phyloP scores from a whole-genome alignment of 306 rosid genomes.

The Prunus campanulata region DNA sequence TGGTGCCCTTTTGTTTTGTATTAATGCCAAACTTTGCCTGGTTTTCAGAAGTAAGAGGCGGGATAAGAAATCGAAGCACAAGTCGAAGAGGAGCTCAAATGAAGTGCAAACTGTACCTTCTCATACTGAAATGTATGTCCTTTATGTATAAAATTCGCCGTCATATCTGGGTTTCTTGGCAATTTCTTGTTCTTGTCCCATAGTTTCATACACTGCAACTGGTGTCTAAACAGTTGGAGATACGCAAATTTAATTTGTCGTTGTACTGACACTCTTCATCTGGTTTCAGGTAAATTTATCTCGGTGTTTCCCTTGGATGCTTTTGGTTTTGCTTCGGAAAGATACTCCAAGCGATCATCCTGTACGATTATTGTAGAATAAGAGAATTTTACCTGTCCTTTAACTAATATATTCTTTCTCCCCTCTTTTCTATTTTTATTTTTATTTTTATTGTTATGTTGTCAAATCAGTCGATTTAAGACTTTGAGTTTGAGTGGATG shows the following conservation, averaged over 20 bases:
- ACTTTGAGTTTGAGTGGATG: not conserved
- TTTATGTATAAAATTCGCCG: not conserved
- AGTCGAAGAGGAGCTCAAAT: slow-evolving; percentile 64
- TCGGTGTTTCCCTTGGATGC: not conserved
- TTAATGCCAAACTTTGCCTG: slow-evolving; percentile 10
- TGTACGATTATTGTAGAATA: not conserved
- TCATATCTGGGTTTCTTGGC: not conserved
- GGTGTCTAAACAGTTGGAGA: not conserved
- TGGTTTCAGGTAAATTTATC: slow-evolving; percentile 1
- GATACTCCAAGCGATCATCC: not conserved
- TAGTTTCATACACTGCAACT: not conserved
- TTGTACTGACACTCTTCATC: not conserved
- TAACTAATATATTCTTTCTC: not conserved
- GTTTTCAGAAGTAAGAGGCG: slow-evolving; percentile 71
- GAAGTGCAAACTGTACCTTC: slow-evolving; percentile 39
- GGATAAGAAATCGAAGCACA: slow-evolving; percentile 97
- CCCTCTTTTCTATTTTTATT: not conserved
- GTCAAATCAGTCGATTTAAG: not conserved
- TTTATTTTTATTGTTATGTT: not conserved
- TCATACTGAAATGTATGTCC: slow-evolving; percentile 30
- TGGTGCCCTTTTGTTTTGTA: not conserved
- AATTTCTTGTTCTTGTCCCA: not conserved
- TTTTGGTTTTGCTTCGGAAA: not conserved
- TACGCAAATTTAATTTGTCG: not conserved
- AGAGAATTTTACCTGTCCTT: not conserved